These are phyloP conservation scores for Crassisporium funariophilum DNA, from an alignment of 768 basidiomycete species.

Conservation along the genomic window DNA sequence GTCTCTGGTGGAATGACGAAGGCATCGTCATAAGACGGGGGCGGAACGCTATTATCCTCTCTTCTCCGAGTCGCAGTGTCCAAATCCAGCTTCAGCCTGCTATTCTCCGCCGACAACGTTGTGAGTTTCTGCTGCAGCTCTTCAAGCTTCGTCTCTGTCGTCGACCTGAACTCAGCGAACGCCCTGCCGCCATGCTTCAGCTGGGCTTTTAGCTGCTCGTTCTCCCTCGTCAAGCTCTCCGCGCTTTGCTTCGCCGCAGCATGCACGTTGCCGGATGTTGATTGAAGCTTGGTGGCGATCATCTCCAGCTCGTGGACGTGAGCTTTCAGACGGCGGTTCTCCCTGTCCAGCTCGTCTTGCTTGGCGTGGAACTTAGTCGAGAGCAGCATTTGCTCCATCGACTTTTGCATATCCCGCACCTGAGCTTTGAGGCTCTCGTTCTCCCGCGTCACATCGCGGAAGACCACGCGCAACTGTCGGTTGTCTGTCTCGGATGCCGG, in stretches of 20 bases:
- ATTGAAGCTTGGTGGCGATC: constrained; percentile 32
- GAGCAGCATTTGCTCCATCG: constrained; percentile 37
- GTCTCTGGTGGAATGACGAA: constrained; percentile 19
- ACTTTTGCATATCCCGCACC: constrained; percentile 36
- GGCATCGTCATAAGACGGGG: constrained; percentile 36
- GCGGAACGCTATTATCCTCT: constrained; percentile 30
- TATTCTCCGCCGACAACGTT: constrained; percentile 28
- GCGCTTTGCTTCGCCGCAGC: constrained; percentile 25
- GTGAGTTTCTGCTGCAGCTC: constrained; percentile 31
- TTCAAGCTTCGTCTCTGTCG: constrained; percentile 20
- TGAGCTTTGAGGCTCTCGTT: constrained; percentile 39
- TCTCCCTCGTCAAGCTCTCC: constrained; percentile 35
- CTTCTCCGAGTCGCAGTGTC: constrained; percentile 4
- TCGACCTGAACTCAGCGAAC: constrained; percentile 19
- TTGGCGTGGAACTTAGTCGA: constrained; percentile 31
- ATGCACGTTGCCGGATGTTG: constrained; percentile 14
- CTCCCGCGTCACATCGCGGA: constrained; percentile 42
- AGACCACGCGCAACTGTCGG: constrained; percentile 37
- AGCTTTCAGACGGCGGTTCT: constrained; percentile 33
- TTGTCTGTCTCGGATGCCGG: constrained; percentile 27
- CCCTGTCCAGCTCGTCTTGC: constrained; percentile 33
- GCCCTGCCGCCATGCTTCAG: constrained; percentile 29
- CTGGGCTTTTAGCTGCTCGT: constrained; percentile 34
- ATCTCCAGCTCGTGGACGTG: constrained; percentile 35
- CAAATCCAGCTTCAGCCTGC: constrained; percentile 25